These are phyloP conservation scores for Helicostylum pulchrum DNA, from an alignment of 192 early-diverging fungal genomes.

Conservation along the genomic window DNA sequence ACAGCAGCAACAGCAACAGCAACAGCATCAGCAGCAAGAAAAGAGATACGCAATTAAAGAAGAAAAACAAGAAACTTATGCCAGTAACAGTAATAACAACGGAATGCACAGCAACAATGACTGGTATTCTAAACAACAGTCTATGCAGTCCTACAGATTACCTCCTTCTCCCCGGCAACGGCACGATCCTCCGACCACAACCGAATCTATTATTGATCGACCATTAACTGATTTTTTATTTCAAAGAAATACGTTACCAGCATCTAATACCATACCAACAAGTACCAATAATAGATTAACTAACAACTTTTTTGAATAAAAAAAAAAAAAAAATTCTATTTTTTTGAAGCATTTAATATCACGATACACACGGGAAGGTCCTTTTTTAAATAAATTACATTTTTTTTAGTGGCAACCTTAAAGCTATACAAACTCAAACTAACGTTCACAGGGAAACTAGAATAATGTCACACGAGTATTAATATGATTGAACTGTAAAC, in stretches of 20 bases:
- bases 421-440: too few relatives aligned
- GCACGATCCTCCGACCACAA: background rate
- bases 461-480: too few relatives aligned
- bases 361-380: too few relatives aligned
- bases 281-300: background rate
- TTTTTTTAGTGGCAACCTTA: too few relatives aligned
- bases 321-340: background rate
- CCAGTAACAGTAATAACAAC: background rate
- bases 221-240: slow-evolving; percentile 23
- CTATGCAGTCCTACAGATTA: background rate
- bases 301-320: background rate
- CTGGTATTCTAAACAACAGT: background rate
- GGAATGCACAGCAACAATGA: background rate
- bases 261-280: background rate
- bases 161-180: slow-evolving; percentile 5
- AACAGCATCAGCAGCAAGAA: background rate
- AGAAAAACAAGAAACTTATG: background rate
- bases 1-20: background rate
- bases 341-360: too few relatives aligned
- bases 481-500: too few relatives aligned
- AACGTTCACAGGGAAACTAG: too few relatives aligned
- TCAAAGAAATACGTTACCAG: background rate
- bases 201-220: slow-evolving; percentile 16
- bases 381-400: too few relatives aligned
- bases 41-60: background rate